phyloP scores from a whole-genome alignment of 768 basidiomycete genomes.

The Pleurotus djamor region DNA sequence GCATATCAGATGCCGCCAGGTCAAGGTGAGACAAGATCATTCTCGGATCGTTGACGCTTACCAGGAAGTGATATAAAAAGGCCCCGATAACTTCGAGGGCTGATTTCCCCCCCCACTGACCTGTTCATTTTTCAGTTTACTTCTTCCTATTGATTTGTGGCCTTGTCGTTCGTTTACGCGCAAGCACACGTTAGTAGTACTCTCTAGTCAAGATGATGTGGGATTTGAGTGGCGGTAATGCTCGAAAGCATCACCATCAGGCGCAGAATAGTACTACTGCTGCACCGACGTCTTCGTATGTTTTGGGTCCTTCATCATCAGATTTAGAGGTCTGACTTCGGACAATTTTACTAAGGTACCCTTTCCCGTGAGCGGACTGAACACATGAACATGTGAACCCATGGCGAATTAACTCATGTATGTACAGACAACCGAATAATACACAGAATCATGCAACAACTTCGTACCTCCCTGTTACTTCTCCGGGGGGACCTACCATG shows the following conservation, averaged over 20 bases:
- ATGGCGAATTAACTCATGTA: background rate
- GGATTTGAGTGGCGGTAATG: conserved; percentile 6
- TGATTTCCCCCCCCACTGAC: background rate
- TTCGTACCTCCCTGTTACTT: background rate
- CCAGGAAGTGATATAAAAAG: background rate
- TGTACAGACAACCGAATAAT: background rate
- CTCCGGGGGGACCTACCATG: background rate
- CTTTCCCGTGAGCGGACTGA: background rate
- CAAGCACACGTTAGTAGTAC: too few species aligned
- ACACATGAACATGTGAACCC: background rate
- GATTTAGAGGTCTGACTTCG: background rate
- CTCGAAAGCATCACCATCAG: background rate
- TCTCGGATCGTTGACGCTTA: background rate
- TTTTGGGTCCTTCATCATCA: background rate
- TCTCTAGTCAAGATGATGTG: conserved; percentile 1
- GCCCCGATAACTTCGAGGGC: background rate
- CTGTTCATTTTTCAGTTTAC: background rate
- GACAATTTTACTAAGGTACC: background rate
- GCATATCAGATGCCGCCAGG: background rate
- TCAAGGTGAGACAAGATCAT: background rate
- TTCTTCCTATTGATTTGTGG: background rate
- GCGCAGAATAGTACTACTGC: background rate
- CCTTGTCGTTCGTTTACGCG: background rate
- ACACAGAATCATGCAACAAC: background rate
- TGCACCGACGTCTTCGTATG: background rate